Evolutionary conservation across 495 filamentous ascomycete genomes (phyloP).

Genomic region (Lasiosphaeria miniovina): DNA sequence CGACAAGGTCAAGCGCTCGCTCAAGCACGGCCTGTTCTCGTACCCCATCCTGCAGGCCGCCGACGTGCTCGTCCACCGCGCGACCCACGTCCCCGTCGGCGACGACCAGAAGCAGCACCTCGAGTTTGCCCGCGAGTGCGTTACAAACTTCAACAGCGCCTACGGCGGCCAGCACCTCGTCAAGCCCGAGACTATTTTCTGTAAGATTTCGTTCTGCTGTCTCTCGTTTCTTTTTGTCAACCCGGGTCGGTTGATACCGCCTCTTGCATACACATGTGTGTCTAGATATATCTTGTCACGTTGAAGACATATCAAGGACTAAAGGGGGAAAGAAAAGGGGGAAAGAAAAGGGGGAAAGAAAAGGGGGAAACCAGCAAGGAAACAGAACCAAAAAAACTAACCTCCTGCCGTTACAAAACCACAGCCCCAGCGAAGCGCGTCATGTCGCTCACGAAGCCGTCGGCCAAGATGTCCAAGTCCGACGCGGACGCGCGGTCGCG

Average conservation of each 20-base stretch:
- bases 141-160: conserved; percentile 75
- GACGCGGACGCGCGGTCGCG: conserved; percentile 63
- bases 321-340: background rate
- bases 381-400: background rate
- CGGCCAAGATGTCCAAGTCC: conserved; percentile 91
- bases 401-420: background rate
- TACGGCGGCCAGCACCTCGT: conserved; percentile 60
- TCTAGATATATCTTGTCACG: background rate
- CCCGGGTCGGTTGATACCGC: background rate
- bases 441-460: conserved; percentile 80
- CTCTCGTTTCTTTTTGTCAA: background rate
- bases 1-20: conserved; percentile 48
- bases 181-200: conserved; percentile 69
- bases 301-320: background rate
- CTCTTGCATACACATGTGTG: background rate
- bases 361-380: background rate
- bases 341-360: background rate
- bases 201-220: conserved; percentile 46
- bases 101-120: conserved; percentile 92
- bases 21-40: conserved; percentile 90
- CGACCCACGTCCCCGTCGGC: conserved; percentile 94
- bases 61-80: conserved; percentile 82
- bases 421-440: conserved; percentile 65
- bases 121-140: conserved; percentile 83
- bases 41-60: conserved; percentile 96